Base-by-base conservation (phyloP, 495 filamentous ascomycete species). In the Margaritispora aquatica region DNA sequence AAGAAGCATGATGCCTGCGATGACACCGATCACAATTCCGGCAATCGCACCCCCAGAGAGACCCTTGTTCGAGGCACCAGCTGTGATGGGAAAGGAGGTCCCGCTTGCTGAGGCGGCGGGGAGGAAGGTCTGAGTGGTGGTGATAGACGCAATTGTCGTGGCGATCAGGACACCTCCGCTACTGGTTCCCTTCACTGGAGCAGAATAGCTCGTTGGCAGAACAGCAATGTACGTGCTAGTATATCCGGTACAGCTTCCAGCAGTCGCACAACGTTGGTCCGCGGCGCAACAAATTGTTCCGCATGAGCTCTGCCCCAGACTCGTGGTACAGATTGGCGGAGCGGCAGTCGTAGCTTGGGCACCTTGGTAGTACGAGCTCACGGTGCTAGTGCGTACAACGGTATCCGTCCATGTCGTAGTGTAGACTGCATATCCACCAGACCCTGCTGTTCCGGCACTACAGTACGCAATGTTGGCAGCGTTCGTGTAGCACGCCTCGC, bases 1-100 rank as follows among this genome's bases (percentile, higher is more conserved):
- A 17, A 96, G 76, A 1, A 96, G 70, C 51, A 86, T 69, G 22
- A 91, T 77, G 65, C 87, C 92, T n/a, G 81, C 83, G 63, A 96
- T 81, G 4, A 85, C 83, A 62, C 92, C 92, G 51, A 96, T 88
- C 61, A 96, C 92, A 63, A 96, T 96, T 46, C 92, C 92, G n/a
- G 92, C 92, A 65, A 96, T 96, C 23, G 91, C 92, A 58, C 92
- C 92, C 51, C 81, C 84, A 67, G 86, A 90, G 49, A 96, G 76
- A 55, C 82, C 80, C n/a, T n/a, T n/a, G 52, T 78, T 75, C 58
- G 77, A 69, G 38, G 69, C 56, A 20, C 73, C 70, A 2, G 64
- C 21, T 17, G 54, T 26, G 9, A 59, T 56, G 8, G 63, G 44
- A n/a, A 74, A 68, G 1, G 20, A 7, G 20, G 29, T 58, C 1